phyloP scores from a whole-genome alignment of 2,329 filamentous ascomycete species.

The Raffaelea arxii region DNA sequence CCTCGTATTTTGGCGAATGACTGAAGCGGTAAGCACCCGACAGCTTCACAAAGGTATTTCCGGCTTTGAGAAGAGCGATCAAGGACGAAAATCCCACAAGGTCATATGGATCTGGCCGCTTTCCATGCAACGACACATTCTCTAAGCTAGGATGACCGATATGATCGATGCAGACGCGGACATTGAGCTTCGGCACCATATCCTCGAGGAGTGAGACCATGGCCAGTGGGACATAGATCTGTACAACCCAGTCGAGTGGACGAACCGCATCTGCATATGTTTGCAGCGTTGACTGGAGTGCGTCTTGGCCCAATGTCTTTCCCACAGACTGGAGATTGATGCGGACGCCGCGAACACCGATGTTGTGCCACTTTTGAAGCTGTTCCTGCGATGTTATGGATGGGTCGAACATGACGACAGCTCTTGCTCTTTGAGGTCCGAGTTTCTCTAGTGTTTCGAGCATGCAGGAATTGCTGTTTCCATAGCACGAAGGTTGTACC shows the following conservation, averaged over 20 bases:
- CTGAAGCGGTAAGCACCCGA: slow-evolving; percentile 47
- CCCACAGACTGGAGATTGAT: slow-evolving; percentile 48
- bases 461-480: slow-evolving; percentile 48
- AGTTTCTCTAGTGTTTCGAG: slow-evolving; percentile 41
- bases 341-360: slow-evolving; percentile 50
- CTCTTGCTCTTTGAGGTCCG: slow-evolving; percentile 25
- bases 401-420: not conserved
- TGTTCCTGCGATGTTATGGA: slow-evolving; percentile 39
- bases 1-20: slow-evolving; percentile 14
- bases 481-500: slow-evolving; percentile 54
- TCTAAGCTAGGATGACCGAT: slow-evolving; percentile 40
- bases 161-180: slow-evolving; percentile 50
- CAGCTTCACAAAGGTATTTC: slow-evolving; percentile 45
- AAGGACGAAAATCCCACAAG: slow-evolving; percentile 30
- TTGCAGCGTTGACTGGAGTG: slow-evolving; percentile 31
- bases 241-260: slow-evolving; percentile 44
- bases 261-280: slow-evolving; percentile 40
- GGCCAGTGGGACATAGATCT: slow-evolving; percentile 46
- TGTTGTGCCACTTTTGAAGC: slow-evolving; percentile 41
- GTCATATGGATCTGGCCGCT: not conserved
- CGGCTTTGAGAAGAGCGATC: slow-evolving; percentile 32
- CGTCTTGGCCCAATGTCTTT: slow-evolving; percentile 24
- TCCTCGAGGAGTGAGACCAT: slow-evolving; percentile 16
- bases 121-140: slow-evolving; percentile 35
- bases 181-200: slow-evolving; percentile 32